Conservation (phyloP, 2,329 filamentous ascomycete species). For the Nigrospora oryzae region DNA sequence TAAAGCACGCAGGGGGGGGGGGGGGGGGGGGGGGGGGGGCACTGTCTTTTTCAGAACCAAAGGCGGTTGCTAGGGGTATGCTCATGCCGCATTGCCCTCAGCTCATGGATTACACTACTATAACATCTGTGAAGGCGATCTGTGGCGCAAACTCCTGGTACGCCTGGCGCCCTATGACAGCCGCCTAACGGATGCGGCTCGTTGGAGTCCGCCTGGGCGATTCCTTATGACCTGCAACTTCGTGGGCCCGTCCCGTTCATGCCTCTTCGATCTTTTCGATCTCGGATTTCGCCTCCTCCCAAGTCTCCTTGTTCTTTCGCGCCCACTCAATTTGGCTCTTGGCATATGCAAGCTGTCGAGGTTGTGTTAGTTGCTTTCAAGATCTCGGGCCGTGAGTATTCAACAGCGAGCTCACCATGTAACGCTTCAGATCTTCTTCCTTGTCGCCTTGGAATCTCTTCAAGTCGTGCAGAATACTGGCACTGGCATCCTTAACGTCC, state of each 20-base stretch:
- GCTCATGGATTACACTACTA: too few relatives aligned
- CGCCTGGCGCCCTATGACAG: too few relatives aligned
- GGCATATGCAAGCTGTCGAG: conserved; percentile 72
- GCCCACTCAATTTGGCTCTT: conserved; percentile 93
- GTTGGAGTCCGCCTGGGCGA: too few relatives aligned
- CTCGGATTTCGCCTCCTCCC: conserved; percentile 83
- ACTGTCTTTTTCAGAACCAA: too few relatives aligned
- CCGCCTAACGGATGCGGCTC: too few relatives aligned
- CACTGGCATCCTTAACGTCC: conserved; percentile 88
- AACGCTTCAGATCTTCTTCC: conserved; percentile 84
- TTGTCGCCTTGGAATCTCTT: conserved; percentile 93
- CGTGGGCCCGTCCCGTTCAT: conserved; percentile 16
- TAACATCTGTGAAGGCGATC: too few relatives aligned
- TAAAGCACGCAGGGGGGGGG: too few relatives aligned
- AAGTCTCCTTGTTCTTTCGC: conserved; percentile 80
- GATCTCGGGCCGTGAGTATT: neutral
- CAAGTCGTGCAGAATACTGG: conserved; percentile 79
- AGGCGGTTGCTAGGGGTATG: too few relatives aligned
- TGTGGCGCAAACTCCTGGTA: too few relatives aligned
- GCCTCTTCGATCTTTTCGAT: conserved; percentile 76
- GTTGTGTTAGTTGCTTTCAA: conserved; percentile 12
- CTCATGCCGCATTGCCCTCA: too few relatives aligned
- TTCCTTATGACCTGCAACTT: too few relatives aligned
- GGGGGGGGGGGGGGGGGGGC: too few relatives aligned
- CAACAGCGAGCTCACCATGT: conserved; percentile 66